These are phyloP conservation scores for Claviceps arundinis DNA, from an alignment of 2,329 filamentous ascomycete genomes.

Conservation along the genomic window DNA sequence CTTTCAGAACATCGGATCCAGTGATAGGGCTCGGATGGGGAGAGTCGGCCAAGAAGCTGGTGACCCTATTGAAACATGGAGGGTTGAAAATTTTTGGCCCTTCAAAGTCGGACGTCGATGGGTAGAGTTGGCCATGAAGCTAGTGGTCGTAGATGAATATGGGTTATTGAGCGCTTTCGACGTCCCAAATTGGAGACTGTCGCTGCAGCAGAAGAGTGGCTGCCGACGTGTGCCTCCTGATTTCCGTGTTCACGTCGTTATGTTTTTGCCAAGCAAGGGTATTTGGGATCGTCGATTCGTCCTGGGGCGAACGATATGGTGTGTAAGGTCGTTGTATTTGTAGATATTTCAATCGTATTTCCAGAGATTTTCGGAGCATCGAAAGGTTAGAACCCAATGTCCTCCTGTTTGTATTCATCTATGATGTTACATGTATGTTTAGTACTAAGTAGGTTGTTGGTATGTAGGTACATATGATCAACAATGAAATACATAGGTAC, in stretches of 20 bases:
- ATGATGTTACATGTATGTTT: too few species aligned
- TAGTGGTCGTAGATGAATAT: conserved; percentile 32
- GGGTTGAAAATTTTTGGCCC: conserved; percentile 35
- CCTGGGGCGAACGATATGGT: background rate
- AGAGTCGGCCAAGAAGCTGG: conserved; percentile 55
- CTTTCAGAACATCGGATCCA: conserved; percentile 61
- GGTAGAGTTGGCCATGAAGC: conserved; percentile 59
- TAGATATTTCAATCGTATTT: too few species aligned
- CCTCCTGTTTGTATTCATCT: too few species aligned
- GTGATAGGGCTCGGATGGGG: conserved; percentile 71
- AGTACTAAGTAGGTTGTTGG: too few species aligned
- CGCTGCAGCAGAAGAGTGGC: too few species aligned
- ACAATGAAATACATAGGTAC: too few species aligned
- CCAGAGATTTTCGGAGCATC: too few species aligned
- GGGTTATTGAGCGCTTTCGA: conserved; percentile 50
- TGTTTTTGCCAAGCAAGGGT: background rate
- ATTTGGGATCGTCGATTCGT: background rate
- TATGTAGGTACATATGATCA: too few species aligned
- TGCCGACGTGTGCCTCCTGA: background rate
- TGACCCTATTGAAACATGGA: conserved; percentile 64
- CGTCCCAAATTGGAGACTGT: conserved; percentile 28
- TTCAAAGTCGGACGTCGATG: conserved; percentile 47
- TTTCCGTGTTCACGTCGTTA: background rate
- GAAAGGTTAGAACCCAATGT: too few species aligned
- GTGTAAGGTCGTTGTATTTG: background rate